These are phyloP conservation scores for Eleusine coracana DNA, from an alignment of 176 grass and related monocot species.

Conservation along the genomic window DNA sequence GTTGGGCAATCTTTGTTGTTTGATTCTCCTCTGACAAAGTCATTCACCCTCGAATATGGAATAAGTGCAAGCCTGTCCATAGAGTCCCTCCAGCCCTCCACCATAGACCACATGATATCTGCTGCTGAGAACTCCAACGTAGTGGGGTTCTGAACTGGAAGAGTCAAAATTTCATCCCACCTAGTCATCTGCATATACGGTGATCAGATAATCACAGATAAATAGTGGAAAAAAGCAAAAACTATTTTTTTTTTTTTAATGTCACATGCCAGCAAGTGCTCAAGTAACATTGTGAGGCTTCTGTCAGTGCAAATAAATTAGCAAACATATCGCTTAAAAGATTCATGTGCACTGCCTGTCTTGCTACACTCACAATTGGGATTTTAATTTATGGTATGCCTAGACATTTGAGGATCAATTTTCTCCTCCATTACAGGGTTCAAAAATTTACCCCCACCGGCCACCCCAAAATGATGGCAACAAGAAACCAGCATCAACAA, in stretches of 20 bases:
- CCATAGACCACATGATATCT: conserved; percentile 87
- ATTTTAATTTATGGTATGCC: neutral
- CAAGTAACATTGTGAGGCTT: neutral
- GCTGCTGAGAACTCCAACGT: conserved; percentile 80
- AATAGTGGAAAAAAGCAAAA: neutral
- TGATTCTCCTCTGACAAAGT: conserved; percentile 91
- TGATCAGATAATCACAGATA: conserved; percentile 3
- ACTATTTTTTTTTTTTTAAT: neutral
- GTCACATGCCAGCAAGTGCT: neutral
- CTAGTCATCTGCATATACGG: conserved; percentile 70
- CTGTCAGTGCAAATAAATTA: neutral
- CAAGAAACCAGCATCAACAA: neutral
- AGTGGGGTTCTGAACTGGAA: conserved; percentile 90
- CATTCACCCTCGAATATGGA: conserved; percentile 83
- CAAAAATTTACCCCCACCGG: too few species aligned
- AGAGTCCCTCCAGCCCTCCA: conserved; percentile 88
- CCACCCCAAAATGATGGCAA: neutral
- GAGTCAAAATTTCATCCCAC: conserved; percentile 92
- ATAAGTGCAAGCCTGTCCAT: conserved; percentile 94
- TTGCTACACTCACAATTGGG: neutral
- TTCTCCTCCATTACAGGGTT: neutral
- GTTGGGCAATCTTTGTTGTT: conserved; percentile 83
- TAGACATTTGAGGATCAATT: neutral
- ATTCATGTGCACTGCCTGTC: neutral
- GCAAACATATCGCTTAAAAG: neutral